These are phyloP conservation scores for Metschnikowia orientalis DNA, from an alignment of 805 yeast genomes.

Conservation along the genomic window DNA sequence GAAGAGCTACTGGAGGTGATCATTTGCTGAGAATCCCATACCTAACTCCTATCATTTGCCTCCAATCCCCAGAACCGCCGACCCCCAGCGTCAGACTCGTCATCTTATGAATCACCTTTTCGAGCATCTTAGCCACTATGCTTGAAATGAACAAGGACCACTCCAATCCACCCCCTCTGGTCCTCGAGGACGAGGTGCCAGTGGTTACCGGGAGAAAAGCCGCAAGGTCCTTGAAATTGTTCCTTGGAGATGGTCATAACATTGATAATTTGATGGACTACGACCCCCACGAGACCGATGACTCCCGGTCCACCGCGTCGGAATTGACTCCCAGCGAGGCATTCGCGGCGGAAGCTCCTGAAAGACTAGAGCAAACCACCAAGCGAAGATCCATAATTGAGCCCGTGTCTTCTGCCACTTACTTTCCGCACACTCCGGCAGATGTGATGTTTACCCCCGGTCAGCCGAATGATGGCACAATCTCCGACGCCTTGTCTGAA, in stretches of 20 bases:
- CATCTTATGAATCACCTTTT: too few species aligned
- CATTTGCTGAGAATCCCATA: too few species aligned
- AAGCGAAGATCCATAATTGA: constrained; percentile 30
- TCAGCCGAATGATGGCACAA: constrained; percentile 1
- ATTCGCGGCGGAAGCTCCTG: constrained; percentile 4
- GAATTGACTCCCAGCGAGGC: constrained; percentile 8
- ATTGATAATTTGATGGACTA: constrained; percentile 13
- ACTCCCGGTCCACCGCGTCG: constrained; percentile 5
- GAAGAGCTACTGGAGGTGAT: too few species aligned
- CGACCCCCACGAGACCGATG: constrained; percentile 5
- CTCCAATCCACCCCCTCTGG: constrained; percentile 7
- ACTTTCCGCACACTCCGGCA: constrained; percentile 58
- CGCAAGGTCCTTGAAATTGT: constrained; percentile 52
- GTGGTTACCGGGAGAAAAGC: constrained; percentile 52
- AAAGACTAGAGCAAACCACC: constrained; percentile 1
- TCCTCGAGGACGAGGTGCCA: constrained; percentile 10
- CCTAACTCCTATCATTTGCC: too few species aligned
- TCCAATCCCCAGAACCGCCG: too few species aligned
- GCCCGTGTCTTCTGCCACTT: constrained; percentile 67
- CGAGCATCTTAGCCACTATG: too few species aligned
- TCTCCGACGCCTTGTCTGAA: constrained; percentile 5
- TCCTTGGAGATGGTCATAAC: constrained; percentile 30
- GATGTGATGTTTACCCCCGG: constrained; percentile 1
- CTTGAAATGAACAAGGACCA: constrained; percentile 5
- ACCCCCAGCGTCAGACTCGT: too few species aligned